A percentile compares a stretch with the other conserved stretches of the same genome.
Evolutionary conservation across 345 rosid genomes (phyloP).

Genomic region (rapeseed (Brassica napus)): DNA sequence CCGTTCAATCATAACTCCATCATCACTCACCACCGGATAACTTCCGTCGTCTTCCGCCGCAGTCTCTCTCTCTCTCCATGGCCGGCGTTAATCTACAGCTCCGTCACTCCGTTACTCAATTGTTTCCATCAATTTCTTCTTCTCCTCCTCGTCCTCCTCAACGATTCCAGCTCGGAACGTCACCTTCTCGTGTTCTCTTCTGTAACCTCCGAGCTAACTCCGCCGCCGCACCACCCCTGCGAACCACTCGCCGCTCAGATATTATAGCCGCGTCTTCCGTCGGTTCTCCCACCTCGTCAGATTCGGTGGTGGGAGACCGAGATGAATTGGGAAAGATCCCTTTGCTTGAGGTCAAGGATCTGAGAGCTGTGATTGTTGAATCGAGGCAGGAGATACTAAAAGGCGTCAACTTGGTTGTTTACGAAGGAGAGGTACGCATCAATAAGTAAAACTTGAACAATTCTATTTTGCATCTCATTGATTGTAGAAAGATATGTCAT

Average conservation of each 20-base stretch:
- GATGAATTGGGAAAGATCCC: conserved; percentile 45
- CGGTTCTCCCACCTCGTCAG: conserved; percentile 38
- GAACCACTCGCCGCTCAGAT: conserved; percentile 21
- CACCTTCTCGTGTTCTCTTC: conserved; percentile 27
- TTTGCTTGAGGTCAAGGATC: conserved; percentile 74
- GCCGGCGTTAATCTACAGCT: conserved; percentile 40
- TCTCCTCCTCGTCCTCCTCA: conserved; percentile 32
- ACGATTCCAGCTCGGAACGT: conserved; percentile 17
- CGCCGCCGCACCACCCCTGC: conserved; percentile 8
- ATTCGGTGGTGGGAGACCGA: conserved; percentile 31
- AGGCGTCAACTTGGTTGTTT: conserved; percentile 70
- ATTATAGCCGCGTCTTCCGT: conserved; percentile 18
- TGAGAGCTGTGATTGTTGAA: conserved; percentile 78
- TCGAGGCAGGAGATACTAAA: conserved; percentile 82
- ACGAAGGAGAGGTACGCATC: conserved; percentile 83
- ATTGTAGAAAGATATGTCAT: not conserved
- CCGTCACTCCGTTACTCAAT: conserved; percentile 30
- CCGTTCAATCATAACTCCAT: conserved; percentile 7
- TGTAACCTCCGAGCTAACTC: conserved; percentile 34
- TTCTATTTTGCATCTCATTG: not conserved
- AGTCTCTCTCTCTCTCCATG: conserved; percentile 23
- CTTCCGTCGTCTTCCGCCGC: conserved; percentile 37
- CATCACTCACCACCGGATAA: conserved; percentile 37
- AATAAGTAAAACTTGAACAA: not conserved
- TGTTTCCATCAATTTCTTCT: conserved; percentile 21